phyloP scores from a whole-genome alignment of 2,329 filamentous ascomycete genomes.

The Aspergillus sp. region DNA sequence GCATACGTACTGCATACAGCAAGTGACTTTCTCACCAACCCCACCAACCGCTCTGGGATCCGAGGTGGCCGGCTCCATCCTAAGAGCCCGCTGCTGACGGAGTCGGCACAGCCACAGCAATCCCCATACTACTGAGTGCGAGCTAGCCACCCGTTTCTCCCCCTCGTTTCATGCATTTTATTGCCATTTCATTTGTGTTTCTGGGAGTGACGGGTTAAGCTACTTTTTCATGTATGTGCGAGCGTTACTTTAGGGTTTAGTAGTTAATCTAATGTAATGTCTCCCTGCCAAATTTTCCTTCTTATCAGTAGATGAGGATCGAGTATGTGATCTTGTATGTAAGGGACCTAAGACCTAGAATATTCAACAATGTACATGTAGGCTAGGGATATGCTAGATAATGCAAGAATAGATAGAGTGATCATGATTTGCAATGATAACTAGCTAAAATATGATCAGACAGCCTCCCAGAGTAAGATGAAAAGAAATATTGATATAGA shows the following conservation, averaged over 20 bases:
- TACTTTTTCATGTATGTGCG: neutral
- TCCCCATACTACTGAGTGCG: too few species aligned
- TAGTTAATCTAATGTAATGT: conserved; percentile 4
- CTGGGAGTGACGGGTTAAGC: neutral
- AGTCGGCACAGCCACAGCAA: too few species aligned
- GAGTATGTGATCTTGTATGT: neutral
- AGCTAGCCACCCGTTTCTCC: too few species aligned
- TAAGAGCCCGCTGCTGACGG: too few species aligned
- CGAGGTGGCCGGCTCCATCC: too few species aligned
- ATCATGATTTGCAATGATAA: conserved; percentile 13
- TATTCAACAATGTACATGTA: neutral
- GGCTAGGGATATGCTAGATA: conserved; percentile 8
- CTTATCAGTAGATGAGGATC: neutral
- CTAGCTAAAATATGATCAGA: conserved; percentile 34
- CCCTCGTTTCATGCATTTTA: too few species aligned
- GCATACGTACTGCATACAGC: too few species aligned
- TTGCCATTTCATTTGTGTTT: neutral
- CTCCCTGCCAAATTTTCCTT: neutral
- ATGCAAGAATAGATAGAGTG: conserved; percentile 5
- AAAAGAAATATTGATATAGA: conserved; percentile 15
- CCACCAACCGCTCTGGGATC: too few species aligned
- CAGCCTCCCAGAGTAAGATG: conserved; percentile 37
- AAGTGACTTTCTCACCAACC: too few species aligned
- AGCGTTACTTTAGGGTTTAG: neutral
- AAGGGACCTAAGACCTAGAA: neutral